Evolutionary conservation across 257 asterid species (phyloP).

Genomic region (Gentiana dahurica): DNA sequence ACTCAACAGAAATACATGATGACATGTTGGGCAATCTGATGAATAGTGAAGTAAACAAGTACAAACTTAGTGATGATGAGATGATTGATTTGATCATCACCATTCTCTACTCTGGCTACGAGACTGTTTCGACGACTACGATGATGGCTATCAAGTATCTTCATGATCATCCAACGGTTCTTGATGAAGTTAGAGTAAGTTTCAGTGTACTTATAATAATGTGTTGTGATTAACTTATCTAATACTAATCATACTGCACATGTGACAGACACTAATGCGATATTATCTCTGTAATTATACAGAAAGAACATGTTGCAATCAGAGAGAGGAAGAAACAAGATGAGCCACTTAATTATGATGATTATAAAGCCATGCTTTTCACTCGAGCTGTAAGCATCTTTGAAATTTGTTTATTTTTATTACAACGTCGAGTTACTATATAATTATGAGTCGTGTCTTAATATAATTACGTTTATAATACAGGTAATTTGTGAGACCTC

Average conservation of each 20-base stretch:
- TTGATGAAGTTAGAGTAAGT: constrained; percentile 60
- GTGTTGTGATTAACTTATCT: not conserved
- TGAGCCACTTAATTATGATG: constrained; percentile 72
- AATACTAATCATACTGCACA: not conserved
- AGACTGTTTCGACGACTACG: constrained; percentile 72
- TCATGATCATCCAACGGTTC: constrained; percentile 62
- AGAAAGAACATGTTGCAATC: constrained; percentile 69
- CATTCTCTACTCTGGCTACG: constrained; percentile 77
- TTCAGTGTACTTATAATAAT: too few species aligned
- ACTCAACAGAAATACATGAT: constrained; percentile 18
- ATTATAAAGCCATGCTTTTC: constrained; percentile 85
- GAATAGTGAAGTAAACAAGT: constrained; percentile 20
- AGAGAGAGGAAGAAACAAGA: constrained; percentile 63
- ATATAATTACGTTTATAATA: constrained; percentile 1
- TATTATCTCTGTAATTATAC: not conserved
- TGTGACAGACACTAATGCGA: too few species aligned
- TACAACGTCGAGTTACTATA: too few species aligned
- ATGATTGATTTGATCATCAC: constrained; percentile 71
- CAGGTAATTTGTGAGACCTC: constrained; percentile 48
- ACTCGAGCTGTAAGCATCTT: constrained; percentile 54
- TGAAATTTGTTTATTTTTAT: too few species aligned
- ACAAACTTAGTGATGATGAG: constrained; percentile 49
- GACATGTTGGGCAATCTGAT: constrained; percentile 54
- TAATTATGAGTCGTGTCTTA: not conserved
- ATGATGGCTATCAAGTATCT: constrained; percentile 92